phyloP scores from a whole-genome alignment of 2,329 filamentous ascomycete species.

The Neoscytalidium dimidiatum region DNA sequence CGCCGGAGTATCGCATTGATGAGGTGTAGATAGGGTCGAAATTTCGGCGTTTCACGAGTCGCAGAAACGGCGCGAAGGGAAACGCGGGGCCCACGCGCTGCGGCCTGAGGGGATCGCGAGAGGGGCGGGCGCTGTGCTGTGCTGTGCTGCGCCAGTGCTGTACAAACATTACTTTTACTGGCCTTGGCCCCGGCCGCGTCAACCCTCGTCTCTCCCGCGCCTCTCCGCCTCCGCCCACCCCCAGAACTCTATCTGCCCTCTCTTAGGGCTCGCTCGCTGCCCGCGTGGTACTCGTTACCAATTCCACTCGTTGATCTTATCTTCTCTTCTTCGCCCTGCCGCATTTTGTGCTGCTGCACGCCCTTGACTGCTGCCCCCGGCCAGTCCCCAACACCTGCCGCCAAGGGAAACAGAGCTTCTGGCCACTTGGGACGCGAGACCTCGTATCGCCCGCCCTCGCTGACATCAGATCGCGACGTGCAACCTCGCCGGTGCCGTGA shows the following conservation, averaged over 20 bases:
- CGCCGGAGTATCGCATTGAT: background rate
- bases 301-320: constrained; percentile 19
- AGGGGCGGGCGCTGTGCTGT: too few species aligned
- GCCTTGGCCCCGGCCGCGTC: background rate
- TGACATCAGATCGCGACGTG: constrained; percentile 9
- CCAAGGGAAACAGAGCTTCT: background rate
- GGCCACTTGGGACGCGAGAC: background rate
- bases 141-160: too few species aligned
- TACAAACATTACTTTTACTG: too few species aligned
- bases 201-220: background rate
- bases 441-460: constrained; percentile 7
- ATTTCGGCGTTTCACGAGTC: constrained; percentile 3
- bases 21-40: background rate
- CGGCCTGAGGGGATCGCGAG: background rate
- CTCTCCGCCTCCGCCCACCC: constrained; percentile 7
- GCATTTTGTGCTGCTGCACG: background rate
- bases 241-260: constrained; percentile 1
- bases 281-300: constrained; percentile 20
- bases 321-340: background rate
- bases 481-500: background rate
- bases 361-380: background rate
- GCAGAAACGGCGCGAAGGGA: background rate
- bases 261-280: constrained; percentile 2
- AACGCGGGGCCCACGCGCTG: background rate
- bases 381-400: background rate